Percentiles rank a stretch among this genome's conserved stretches.
Evolutionary conservation across 202 grass and related monocot genomes (phyloP).

Genomic region (Hordeum pubiflorum): DNA sequence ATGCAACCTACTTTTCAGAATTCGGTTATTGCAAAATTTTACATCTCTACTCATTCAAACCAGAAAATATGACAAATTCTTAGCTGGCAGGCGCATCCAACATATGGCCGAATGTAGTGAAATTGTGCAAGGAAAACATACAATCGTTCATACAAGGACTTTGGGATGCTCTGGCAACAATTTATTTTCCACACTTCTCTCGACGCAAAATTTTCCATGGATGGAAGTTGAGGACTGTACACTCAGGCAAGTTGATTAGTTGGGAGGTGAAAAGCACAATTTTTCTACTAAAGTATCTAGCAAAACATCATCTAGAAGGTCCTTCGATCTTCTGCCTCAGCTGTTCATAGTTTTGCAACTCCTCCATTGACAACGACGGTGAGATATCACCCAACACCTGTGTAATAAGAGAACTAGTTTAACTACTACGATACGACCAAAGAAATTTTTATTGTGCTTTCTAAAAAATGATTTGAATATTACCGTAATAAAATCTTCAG

Average conservation of each 20-base stretch:
- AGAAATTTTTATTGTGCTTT: background rate
- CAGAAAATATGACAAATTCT: background rate
- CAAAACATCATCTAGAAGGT: conserved; percentile 43
- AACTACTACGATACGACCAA: background rate
- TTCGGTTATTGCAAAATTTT: background rate
- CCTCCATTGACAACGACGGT: conserved; percentile 66
- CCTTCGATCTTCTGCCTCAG: conserved; percentile 80
- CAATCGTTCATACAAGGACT: background rate
- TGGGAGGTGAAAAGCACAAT: too few species aligned
- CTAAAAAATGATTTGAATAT: conserved; percentile 4
- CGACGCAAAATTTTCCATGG: too few species aligned
- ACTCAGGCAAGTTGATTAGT: too few species aligned
- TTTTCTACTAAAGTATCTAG: too few species aligned
- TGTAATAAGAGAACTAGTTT: background rate
- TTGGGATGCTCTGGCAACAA: background rate
- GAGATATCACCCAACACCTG: conserved; percentile 79
- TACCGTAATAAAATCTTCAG: conserved; percentile 81
- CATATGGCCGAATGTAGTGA: background rate
- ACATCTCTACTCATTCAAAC: background rate
- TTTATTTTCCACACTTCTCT: background rate
- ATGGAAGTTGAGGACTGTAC: too few species aligned
- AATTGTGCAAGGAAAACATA: background rate
- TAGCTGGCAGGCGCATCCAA: background rate
- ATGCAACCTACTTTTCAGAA: background rate
- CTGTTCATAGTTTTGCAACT: conserved; percentile 63